Evolutionary conservation across 192 early-diverging fungal genomes (phyloP), one percentile per base, ranked within the genome.

Genomic region (Mortierella alpina): DNA sequence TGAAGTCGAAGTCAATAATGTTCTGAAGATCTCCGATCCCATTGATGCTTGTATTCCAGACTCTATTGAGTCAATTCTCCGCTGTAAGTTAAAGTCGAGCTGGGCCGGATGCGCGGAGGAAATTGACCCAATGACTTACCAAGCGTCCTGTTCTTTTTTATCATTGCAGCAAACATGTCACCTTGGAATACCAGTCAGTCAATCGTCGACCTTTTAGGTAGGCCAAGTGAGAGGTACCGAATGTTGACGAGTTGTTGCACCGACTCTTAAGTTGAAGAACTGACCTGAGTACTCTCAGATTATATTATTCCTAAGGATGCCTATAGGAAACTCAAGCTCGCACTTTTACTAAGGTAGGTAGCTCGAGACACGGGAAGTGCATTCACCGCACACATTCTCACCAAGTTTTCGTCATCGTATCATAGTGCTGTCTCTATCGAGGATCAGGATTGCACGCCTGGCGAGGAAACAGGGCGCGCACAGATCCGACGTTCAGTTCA

Each of bases 241-340:
- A 17, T 2, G 49, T 14, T 46, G 17, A 54, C 31, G 31, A 31
- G 31, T 31, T 31, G 31, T 31, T 31, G 31, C 31, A 31, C 31
- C 31, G 31, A 31, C 3, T 31, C 31, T 31, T 31, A 2, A 31
- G 31, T 1, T 31, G 31, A 31, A 3, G 31, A 31, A 3, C 3
- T 31, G 31, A 31, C 31, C 31, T 3, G 31, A 31, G 3, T 31
- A 31, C 3, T 31, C 31, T 31, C 39, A 79, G 77, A 72, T 47
- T 44, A 18, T 8, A 49, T 72, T 11, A 60, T 46, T 3, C 77
- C 77, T 11, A 46, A 11, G 20, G 20, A 57, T 22, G 18, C 64
- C 14, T 72, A 64, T 49, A 48, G 77, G 20, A 80, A 80, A 55
- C 66, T 80, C 13, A 80, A 80, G 51, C 42, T 80, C 41, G 77